Conservation (phyloP, 2,329 filamentous ascomycete genomes). For the Ceratocystis alfenasii region DNA sequence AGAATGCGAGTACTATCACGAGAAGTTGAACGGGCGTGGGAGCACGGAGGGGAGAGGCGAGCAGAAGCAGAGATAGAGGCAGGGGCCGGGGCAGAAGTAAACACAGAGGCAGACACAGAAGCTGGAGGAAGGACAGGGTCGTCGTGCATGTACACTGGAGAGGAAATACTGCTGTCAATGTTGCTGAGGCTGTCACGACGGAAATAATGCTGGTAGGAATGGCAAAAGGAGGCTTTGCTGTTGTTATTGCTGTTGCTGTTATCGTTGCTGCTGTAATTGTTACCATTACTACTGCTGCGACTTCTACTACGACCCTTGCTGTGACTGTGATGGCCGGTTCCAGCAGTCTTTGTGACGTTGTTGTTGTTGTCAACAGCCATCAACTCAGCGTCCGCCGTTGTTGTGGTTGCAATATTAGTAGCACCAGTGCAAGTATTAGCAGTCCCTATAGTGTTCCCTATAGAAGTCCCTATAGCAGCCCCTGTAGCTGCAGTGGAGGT, state of each 20-base stretch:
- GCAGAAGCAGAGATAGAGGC: not conserved
- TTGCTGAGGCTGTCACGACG: not conserved
- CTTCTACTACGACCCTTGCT: not conserved
- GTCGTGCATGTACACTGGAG: not conserved
- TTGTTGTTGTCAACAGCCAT: not conserved
- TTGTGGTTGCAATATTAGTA: not conserved
- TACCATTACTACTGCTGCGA: constrained; percentile 4
- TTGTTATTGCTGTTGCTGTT: not conserved
- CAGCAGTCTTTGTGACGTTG: not conserved
- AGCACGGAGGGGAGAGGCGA: not conserved
- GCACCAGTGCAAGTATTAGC: no score
- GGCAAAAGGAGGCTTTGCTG: not conserved
- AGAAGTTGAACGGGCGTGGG: not conserved
- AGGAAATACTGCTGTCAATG: not conserved
- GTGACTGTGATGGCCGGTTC: not conserved
- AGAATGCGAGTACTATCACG: not conserved
- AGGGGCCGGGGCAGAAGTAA: not conserved
- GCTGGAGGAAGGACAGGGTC: not conserved
- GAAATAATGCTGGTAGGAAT: constrained; percentile 4
- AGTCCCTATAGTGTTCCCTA: no score
- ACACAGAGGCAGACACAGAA: not conserved
- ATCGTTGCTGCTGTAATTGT: constrained; percentile 2
- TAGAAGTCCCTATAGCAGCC: no score
- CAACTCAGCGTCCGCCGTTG: not conserved
- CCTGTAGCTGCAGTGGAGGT: not conserved